A percentile compares a stretch with the other conserved stretches of the same genome.
phyloP scores from a whole-genome alignment of 208 protist species.

The Leptomonas seymouri region DNA sequence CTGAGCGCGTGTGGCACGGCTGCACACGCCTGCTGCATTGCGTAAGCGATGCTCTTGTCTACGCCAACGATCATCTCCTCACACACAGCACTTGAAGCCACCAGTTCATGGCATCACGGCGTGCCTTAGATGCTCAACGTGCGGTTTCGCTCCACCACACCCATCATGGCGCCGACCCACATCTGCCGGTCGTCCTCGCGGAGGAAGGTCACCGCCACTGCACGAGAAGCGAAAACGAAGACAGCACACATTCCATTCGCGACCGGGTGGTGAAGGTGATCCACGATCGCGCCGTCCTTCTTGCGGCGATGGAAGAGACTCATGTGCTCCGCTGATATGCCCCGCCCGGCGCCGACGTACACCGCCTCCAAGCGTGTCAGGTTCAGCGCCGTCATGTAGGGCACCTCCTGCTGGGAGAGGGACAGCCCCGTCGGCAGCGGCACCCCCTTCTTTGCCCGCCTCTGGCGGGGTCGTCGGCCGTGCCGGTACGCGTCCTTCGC shows the following conservation, averaged over 20 bases:
- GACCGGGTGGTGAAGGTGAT: conserved; percentile 43
- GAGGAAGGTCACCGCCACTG: conserved; percentile 60
- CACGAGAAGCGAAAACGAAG: conserved; percentile 50
- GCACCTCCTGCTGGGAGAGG: conserved; percentile 27
- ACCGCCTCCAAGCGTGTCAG: conserved; percentile 49
- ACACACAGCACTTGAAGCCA: too few species aligned
- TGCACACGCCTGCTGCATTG: too few species aligned
- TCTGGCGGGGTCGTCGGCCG: conserved; percentile 8
- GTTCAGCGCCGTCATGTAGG: conserved; percentile 44
- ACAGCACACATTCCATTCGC: conserved; percentile 54
- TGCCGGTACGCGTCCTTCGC: conserved; percentile 7
- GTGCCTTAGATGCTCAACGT: conserved; percentile 16
- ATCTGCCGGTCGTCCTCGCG: conserved; percentile 64
- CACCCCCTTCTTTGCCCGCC: conserved; percentile 6
- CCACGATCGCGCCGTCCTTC: conserved; percentile 26
- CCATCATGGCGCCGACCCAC: conserved; percentile 74
- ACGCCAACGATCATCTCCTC: too few species aligned
- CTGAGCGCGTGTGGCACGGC: too few species aligned
- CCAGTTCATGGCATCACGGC: too few species aligned
- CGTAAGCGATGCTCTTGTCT: too few species aligned
- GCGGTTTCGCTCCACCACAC: conserved; percentile 70
- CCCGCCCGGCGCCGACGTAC: conserved; percentile 35
- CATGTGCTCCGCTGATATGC: conserved; percentile 21
- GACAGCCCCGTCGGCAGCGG: conserved; percentile 38
- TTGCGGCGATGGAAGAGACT: conserved; percentile 13